These are phyloP conservation scores for Fraxinus greggii DNA, from an alignment of 305 asterid species.

Conservation along the genomic window DNA sequence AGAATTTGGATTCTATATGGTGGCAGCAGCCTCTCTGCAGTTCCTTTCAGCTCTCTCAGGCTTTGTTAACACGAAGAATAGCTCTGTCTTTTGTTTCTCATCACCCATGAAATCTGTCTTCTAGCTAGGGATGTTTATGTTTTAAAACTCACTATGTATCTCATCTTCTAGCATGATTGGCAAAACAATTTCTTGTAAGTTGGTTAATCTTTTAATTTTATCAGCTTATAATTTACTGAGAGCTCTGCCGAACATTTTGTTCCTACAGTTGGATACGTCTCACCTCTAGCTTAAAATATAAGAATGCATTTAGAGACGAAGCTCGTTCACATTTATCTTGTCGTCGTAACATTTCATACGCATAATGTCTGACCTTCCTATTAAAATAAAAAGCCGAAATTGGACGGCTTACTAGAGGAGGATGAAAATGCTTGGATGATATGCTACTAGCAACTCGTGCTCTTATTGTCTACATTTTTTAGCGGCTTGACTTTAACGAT, in stretches of 20 bases:
- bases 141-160: no score
- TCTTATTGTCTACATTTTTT: neutral
- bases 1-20: neutral
- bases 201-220: neutral
- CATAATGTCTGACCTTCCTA: neutral
- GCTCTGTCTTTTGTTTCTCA: neutral
- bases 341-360: neutral
- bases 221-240: neutral
- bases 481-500: neutral
- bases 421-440: neutral
- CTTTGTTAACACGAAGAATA: neutral
- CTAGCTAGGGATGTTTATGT: neutral
- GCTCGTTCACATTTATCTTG: neutral
- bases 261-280: neutral
- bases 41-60: neutral
- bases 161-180: neutral
- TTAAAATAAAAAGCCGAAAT: neutral
- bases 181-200: neutral
- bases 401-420: neutral
- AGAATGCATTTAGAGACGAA: neutral
- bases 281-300: neutral
- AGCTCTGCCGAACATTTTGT: neutral
- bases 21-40: neutral
- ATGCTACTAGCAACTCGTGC: neutral
- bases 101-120: neutral